A percentile compares a stretch with the other conserved stretches of the same genome.
These are phyloP conservation scores for Scedosporium dehoogii DNA, from an alignment of 2,329 filamentous ascomycete genomes.

Conservation along the genomic window DNA sequence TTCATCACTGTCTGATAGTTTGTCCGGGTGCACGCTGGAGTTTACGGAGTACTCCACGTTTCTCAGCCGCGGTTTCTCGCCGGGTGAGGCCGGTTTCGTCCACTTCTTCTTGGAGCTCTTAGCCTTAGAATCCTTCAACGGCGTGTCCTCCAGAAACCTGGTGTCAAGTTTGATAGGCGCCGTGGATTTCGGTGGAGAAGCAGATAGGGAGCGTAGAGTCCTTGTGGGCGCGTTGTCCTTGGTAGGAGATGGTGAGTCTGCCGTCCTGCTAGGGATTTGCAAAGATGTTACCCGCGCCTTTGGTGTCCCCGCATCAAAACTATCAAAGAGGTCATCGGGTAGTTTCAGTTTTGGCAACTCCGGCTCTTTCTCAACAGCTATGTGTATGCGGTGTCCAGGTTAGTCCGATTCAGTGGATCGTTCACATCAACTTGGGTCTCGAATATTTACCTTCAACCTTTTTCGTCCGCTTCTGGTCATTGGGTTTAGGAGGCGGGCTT, in stretches of 20 bases:
- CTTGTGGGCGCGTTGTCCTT: not conserved
- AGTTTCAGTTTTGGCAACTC: not conserved
- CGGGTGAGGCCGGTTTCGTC: not conserved
- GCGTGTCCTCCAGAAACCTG: not conserved
- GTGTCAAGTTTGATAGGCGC: not conserved
- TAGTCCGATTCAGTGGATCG: not conserved
- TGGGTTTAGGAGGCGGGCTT: not conserved
- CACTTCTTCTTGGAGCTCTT: not conserved
- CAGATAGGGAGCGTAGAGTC: not conserved
- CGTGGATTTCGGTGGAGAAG: not conserved
- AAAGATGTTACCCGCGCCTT: not conserved
- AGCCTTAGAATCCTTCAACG: not conserved
- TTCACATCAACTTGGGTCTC: no score
- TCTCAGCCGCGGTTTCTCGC: not conserved
- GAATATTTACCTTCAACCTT: not conserved
- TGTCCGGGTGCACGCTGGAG: not conserved
- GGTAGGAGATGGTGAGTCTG: not conserved
- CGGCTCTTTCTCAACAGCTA: slow-evolving; percentile 4
- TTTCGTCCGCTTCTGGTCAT: not conserved
- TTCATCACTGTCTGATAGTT: not conserved
- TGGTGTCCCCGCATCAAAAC: not conserved
- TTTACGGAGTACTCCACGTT: not conserved
- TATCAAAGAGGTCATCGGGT: not conserved
- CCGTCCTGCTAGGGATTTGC: not conserved
- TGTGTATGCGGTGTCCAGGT: not conserved